Evolutionary conservation across 1,284 basidiomycete genomes (phyloP), one percentile per base, ranked within the genome.

Genomic region (Peniophora sp.): DNA sequence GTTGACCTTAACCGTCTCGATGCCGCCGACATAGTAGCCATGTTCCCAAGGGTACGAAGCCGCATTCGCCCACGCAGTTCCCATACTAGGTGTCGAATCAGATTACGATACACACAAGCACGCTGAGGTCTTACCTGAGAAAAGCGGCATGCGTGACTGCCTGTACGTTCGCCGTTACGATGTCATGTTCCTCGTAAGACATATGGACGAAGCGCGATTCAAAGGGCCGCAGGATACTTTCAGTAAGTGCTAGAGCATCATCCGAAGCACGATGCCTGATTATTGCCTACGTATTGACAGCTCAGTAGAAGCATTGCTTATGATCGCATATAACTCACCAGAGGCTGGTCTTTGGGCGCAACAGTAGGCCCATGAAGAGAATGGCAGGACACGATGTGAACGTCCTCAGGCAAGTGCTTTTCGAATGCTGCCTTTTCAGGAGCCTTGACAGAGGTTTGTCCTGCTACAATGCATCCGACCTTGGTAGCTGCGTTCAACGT

Each of bases 1-100:
- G 75, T 99, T 99, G 61, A 97, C 95, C 70, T 99, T 99, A 61
- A 95, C 93, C 8, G 93, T 96, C 69, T 99, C 96, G 61, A 99
- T 96, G 0, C 97, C 97, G n/a, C 94, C 92, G 35, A 97, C 91
- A 69, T 98, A 98, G 52, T 88, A 83, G 1, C 85, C 84, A 41
- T 92, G 85, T 68, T 98, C 95, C 97, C 96, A 99, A 2, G 97
- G 97, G 65, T 97, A 99, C 20, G 78, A 75, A 14, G 76, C 69
- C 14, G 83, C 77, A 52, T 80, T 79, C 48, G 83, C 78, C 96
- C 97, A 99, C 0, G 96, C 96, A 2, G 92, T 96, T 14, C 96
- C 96, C 97, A 99, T 99, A 59, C 93, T 95, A 58, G 17, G 39
- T 10, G 36, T 34, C 16, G 34, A 41, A 36, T 44, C 39, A 48